These are phyloP conservation scores for Ustilago xerochloae DNA, from an alignment of 1,284 basidiomycete species.

Conservation along the genomic window DNA sequence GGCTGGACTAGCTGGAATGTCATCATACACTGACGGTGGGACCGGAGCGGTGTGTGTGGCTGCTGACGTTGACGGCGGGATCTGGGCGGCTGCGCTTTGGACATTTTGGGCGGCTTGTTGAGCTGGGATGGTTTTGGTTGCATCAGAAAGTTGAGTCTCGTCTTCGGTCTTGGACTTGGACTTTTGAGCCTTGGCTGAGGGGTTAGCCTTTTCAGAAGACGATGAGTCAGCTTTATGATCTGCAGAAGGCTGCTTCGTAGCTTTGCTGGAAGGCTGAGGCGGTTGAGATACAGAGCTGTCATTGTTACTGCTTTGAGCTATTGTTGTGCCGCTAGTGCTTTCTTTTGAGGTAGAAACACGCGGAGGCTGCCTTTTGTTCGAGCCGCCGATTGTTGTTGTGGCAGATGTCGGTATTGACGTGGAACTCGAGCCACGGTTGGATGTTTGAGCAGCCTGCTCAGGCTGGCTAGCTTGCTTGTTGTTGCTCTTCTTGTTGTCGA, in stretches of 20 bases:
- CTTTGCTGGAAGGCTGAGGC: not conserved
- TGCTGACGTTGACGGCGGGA: constrained; percentile 8
- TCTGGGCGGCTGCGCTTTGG: constrained; percentile 8
- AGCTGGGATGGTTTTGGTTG: not conserved
- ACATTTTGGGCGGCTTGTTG: not conserved
- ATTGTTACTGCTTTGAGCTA: not conserved
- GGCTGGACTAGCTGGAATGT: constrained; percentile 39
- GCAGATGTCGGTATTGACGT: constrained; percentile 18
- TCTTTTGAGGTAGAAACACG: not conserved
- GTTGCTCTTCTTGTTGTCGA: constrained; percentile 12
- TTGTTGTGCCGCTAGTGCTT: not conserved
- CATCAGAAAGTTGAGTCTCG: not conserved
- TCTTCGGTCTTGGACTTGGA: not conserved
- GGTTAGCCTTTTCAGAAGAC: not conserved
- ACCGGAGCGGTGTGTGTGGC: constrained; percentile 2
- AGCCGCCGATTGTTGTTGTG: not conserved
- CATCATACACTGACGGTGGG: constrained; percentile 9
- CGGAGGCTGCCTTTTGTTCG: not conserved
- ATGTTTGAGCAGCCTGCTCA: constrained; percentile 4
- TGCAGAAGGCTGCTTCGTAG: not conserved
- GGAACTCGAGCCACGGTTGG: constrained; percentile 1
- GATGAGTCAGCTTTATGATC: not conserved
- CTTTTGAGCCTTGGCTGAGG: not conserved
- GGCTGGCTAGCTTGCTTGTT: constrained; percentile 10
- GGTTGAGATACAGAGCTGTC: not conserved